phyloP scores from a whole-genome alignment of 768 basidiomycete genomes.

The Boletus vinaceobasis region DNA sequence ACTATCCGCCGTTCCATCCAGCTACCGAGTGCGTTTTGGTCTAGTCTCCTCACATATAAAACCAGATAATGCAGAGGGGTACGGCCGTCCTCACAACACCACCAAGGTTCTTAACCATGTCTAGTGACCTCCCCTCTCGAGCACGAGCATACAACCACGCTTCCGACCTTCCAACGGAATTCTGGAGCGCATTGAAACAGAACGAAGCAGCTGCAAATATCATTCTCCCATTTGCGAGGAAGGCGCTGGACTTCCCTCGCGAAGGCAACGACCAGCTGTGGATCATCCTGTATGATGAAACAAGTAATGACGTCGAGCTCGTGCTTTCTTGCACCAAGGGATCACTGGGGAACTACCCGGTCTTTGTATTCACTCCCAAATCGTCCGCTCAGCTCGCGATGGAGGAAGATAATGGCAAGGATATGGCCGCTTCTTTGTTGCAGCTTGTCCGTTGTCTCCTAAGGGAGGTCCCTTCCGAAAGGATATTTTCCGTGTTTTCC shows the following conservation, averaged over 20 bases:
- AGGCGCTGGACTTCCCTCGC: conserved; percentile 14
- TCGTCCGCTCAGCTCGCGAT: conserved; percentile 36
- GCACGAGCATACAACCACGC: conserved; percentile 4
- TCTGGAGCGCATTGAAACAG: conserved; percentile 29
- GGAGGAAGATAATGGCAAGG: conserved; percentile 12
- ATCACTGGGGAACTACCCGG: conserved; percentile 55
- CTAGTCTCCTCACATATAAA: conserved; percentile 6
- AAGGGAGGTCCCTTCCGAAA: conserved; percentile 30
- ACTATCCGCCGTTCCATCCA: neutral
- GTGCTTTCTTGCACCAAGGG: conserved; percentile 60
- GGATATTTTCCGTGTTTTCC: conserved; percentile 69
- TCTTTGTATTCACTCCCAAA: conserved; percentile 57
- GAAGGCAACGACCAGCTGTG: conserved; percentile 23
- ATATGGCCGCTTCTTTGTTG: conserved; percentile 39
- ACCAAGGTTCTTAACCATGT: conserved; percentile 20
- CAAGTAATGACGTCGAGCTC: conserved; percentile 27
- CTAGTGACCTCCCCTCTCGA: conserved; percentile 1
- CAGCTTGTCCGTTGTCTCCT: conserved; percentile 41
- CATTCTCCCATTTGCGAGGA: conserved; percentile 39
- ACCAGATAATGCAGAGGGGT: neutral
- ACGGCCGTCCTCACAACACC: conserved; percentile 11
- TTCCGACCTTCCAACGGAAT: conserved; percentile 17
- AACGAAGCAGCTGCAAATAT: conserved; percentile 38
- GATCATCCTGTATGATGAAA: conserved; percentile 27
- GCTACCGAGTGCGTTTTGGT: neutral